Percentiles rank a stretch among this genome's conserved stretches.
Evolutionary conservation across 2,329 filamentous ascomycete genomes (phyloP).

Genomic region (Xylariaceae sp.): DNA sequence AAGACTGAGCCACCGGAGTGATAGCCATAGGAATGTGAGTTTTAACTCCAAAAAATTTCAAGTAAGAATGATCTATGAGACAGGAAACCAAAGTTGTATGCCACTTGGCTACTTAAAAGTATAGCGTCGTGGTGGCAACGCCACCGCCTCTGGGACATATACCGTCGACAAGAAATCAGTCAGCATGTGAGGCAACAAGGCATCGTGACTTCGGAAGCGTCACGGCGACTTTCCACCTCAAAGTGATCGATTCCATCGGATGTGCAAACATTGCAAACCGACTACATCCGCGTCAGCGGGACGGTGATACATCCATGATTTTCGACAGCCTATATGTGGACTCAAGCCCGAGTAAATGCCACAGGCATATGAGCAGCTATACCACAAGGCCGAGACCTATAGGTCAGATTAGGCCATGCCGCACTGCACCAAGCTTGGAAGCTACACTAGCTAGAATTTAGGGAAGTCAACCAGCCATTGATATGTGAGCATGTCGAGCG

Average conservation of each 20-base stretch:
- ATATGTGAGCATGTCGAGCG: slow-evolving; percentile 18
- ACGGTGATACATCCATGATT: slow-evolving; percentile 3
- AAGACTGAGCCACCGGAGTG: slow-evolving; percentile 3
- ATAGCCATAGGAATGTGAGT: slow-evolving; percentile 7
- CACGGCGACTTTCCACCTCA: slow-evolving; percentile 4
- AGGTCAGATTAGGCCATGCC: slow-evolving; percentile 7
- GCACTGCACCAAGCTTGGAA: slow-evolving; percentile 1
- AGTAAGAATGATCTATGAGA: neutral
- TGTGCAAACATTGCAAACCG: slow-evolving; percentile 3
- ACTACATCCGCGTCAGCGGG: slow-evolving; percentile 10
- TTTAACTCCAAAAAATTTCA: neutral
- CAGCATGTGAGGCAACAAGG: slow-evolving; percentile 14
- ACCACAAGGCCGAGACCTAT: slow-evolving; percentile 1
- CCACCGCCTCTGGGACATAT: slow-evolving; percentile 4
- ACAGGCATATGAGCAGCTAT: slow-evolving; percentile 7
- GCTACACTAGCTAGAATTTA: neutral
- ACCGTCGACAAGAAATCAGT: too few species aligned
- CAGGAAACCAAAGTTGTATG: too few species aligned
- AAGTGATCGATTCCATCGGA: slow-evolving; percentile 11
- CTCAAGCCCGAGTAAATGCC: slow-evolving; percentile 4
- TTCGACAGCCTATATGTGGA: slow-evolving; percentile 6
- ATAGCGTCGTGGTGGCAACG: slow-evolving; percentile 1
- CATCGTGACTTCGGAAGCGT: slow-evolving; percentile 12
- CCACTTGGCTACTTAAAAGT: slow-evolving; percentile 18
- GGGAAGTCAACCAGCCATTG: slow-evolving; percentile 7